These are phyloP conservation scores for Claviceps fusiformis DNA, from an alignment of 2,329 filamentous ascomycete species.

Conservation along the genomic window DNA sequence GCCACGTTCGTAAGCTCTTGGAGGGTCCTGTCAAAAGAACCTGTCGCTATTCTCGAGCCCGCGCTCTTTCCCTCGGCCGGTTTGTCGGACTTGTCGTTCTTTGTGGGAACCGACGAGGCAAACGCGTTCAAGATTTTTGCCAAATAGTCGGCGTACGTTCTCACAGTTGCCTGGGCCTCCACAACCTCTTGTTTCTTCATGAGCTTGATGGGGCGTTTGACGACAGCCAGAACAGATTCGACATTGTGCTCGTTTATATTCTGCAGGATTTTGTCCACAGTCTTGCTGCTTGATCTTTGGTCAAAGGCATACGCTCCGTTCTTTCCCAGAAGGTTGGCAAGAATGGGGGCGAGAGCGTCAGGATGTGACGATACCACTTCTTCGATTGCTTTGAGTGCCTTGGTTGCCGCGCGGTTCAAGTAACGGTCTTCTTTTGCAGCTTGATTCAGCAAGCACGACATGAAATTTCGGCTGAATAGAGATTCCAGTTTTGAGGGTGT, in stretches of 20 bases:
- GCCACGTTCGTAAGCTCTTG: constrained; percentile 40
- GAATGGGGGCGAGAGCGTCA: constrained; percentile 42
- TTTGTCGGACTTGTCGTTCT: not conserved
- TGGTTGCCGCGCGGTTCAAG: constrained; percentile 64
- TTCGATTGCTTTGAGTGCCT: constrained; percentile 60
- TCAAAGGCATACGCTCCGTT: constrained; percentile 71
- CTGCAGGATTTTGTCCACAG: constrained; percentile 59
- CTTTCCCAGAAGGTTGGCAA: constrained; percentile 55
- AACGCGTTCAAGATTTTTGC: constrained; percentile 34
- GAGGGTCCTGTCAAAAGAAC: constrained; percentile 26
- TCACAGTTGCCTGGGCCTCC: constrained; percentile 23
- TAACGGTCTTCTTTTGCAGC: constrained; percentile 64
- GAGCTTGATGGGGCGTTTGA: constrained; percentile 28
- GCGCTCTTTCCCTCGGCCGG: constrained; percentile 5
- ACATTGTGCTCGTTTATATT: constrained; percentile 43
- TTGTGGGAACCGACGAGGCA: constrained; percentile 7
- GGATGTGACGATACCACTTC: constrained; percentile 48
- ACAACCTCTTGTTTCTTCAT: constrained; percentile 14
- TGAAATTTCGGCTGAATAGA: constrained; percentile 73
- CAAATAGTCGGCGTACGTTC: constrained; percentile 40
- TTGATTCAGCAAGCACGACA: constrained; percentile 73
- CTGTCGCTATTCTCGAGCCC: constrained; percentile 13
- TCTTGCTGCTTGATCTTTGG: constrained; percentile 72
- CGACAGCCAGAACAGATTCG: constrained; percentile 33
- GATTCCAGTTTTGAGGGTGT: constrained; percentile 33